Evolutionary conservation across 768 basidiomycete species (phyloP), one percentile per base, ranked within the genome.

Genomic region (Amanita polypyramis): DNA sequence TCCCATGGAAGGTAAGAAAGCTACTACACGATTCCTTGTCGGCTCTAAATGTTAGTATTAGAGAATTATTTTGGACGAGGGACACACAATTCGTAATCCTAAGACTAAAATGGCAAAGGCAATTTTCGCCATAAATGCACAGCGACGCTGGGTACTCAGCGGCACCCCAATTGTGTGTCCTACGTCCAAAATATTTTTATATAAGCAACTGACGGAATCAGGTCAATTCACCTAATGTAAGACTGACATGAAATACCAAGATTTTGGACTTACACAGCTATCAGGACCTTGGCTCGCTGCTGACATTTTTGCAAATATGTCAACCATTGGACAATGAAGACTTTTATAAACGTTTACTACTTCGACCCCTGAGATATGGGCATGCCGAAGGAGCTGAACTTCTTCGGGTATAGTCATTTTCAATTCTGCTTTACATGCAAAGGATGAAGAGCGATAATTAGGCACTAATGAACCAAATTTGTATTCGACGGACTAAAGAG

Each of bases 21-120:
- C 1, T 34, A 5, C 21, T 19, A 8, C 4, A 19, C 19, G 37
- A 1, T 45, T 19, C 4, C 33, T 38, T 46, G 40, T 33, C 10
- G 23, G 27, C 32, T 7, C 30, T 49, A 38, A 33, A 23, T 17
- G 15, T 9, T 30, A 21, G 19, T 10, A 36, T 6, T 34, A 86
- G 81, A 72, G 93, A 49, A 61, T 94, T 35, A 77, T 95, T 17
- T 68, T 94, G 4, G 93, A 96, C 54, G 93, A 96, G 65, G 93
- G 89, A 0, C 93, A 96, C 58, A 80, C 60, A 20, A 83, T 96
- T 52, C 79, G 90, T 44, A 96, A 95, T 60, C 77, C 86, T 2
- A 84, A 74, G 61, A 90, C 92, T 0, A 89, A 92, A 67, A 88
- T 86, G 76, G 74, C 87, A 7, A 69, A 73, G 55, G 82, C 85